Evolutionary conservation across 1,284 basidiomycete genomes (phyloP).

Genomic region (Blastosporella zonata): DNA sequence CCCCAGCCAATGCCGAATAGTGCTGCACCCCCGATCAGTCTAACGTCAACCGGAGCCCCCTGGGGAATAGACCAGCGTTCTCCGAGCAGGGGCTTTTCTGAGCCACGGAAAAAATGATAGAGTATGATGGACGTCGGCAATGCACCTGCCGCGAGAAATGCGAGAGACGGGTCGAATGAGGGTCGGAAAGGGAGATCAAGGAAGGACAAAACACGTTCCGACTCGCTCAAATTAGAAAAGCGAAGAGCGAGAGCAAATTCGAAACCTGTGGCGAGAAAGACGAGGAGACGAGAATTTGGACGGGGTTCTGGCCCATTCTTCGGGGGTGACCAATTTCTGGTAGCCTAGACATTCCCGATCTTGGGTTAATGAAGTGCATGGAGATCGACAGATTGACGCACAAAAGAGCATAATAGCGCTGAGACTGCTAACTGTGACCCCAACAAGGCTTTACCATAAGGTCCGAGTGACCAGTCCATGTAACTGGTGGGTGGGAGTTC

Average conservation of each 20-base stretch:
- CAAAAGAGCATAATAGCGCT: constrained; percentile 32
- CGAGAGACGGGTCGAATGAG: constrained; percentile 54
- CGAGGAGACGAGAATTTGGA: constrained; percentile 29
- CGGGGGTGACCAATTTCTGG: background rate
- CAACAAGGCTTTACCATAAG: constrained; percentile 34
- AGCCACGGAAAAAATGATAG: constrained; percentile 37
- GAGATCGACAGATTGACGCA: constrained; percentile 22
- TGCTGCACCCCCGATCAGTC: constrained; percentile 50
- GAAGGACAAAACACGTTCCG: constrained; percentile 54
- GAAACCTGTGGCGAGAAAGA: constrained; percentile 43
- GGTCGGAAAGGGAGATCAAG: constrained; percentile 45
- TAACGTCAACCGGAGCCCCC: constrained; percentile 41
- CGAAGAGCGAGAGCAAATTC: constrained; percentile 58
- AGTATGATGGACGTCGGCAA: constrained; percentile 40
- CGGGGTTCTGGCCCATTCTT: constrained; percentile 9
- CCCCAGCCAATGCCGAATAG: constrained; percentile 73
- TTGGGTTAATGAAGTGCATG: background rate
- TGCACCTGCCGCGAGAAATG: constrained; percentile 46
- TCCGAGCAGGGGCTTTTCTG: constrained; percentile 36
- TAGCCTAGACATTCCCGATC: constrained; percentile 9
- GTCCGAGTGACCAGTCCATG: constrained; percentile 37
- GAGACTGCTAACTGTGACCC: constrained; percentile 34
- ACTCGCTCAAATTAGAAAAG: constrained; percentile 53
- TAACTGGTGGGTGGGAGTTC: constrained; percentile 24
- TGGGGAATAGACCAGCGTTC: constrained; percentile 40